Evolutionary conservation across 768 basidiomycete genomes (phyloP).

Genomic region (Chalciporus sphaerocephalus): DNA sequence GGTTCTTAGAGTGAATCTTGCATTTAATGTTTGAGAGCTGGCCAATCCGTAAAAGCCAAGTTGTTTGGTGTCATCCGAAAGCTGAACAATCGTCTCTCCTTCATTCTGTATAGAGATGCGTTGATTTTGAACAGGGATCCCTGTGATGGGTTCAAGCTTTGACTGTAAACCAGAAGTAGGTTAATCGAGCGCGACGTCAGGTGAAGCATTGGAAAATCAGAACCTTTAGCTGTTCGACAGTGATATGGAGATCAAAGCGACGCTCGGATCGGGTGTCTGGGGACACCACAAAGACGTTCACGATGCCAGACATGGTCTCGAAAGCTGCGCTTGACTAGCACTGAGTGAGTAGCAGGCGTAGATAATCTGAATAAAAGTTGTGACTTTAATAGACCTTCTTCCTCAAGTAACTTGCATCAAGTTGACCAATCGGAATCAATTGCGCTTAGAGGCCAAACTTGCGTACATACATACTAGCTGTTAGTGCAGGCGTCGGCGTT

Average conservation of each 20-base stretch:
- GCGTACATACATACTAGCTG: too few species aligned
- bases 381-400: too few species aligned
- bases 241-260: constrained; percentile 69
- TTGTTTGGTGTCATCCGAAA: constrained; percentile 63
- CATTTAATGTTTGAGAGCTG: constrained; percentile 80
- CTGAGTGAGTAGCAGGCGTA: too few species aligned
- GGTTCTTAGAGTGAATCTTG: constrained; percentile 31
- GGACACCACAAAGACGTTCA: constrained; percentile 77
- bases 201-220: constrained; percentile 1
- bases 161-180: constrained; percentile 36
- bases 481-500: too few species aligned
- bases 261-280: constrained; percentile 90
- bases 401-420: too few species aligned
- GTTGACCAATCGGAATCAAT: too few species aligned
- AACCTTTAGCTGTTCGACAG: constrained; percentile 82
- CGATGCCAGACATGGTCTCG: constrained; percentile 37
- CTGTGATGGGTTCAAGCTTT: constrained; percentile 90
- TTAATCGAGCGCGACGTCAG: neutral
- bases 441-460: too few species aligned
- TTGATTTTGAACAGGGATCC: constrained; percentile 75
- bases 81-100: constrained; percentile 43
- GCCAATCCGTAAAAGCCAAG: constrained; percentile 72
- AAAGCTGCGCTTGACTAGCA: neutral
- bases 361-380: too few species aligned
- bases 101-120: constrained; percentile 58